phyloP scores from a whole-genome alignment of 306 rosid genomes.

The Sindora glabra region DNA sequence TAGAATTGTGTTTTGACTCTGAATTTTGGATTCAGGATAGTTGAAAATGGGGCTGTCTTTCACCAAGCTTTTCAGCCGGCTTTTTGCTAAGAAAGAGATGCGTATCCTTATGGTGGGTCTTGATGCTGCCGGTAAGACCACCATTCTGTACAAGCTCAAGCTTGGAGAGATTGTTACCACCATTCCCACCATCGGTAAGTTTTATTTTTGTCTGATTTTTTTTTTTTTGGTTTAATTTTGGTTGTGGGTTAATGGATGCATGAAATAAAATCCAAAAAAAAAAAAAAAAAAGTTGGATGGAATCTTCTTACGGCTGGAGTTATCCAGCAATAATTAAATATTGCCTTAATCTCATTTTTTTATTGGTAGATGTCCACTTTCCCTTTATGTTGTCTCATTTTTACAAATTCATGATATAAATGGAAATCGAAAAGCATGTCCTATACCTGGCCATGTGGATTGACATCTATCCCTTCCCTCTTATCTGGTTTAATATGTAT shows the following conservation, averaged over 20 bases:
- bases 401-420: too few species aligned
- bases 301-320: too few species aligned
- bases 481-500: neutral
- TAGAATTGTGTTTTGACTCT: neutral
- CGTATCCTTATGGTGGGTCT: slow-evolving; percentile 94
- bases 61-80: slow-evolving; percentile 82
- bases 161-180: slow-evolving; percentile 92
- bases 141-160: slow-evolving; percentile 87
- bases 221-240: neutral
- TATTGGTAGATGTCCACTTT: too few species aligned
- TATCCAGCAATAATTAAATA: too few species aligned
- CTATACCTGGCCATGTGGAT: too few species aligned
- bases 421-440: too few species aligned
- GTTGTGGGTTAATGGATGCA: neutral
- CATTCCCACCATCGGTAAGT: slow-evolving; percentile 85
- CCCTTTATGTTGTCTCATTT: too few species aligned
- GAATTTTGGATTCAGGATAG: slow-evolving; percentile 17
- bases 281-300: too few species aligned
- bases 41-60: slow-evolving; percentile 83
- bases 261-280: too few species aligned
- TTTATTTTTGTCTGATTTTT: neutral
- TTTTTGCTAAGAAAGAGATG: slow-evolving; percentile 95
- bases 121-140: slow-evolving; percentile 95
- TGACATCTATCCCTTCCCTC: too few species aligned
- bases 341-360: neutral